A percentile compares a stretch with the other conserved stretches of the same genome.
phyloP scores from a whole-genome alignment of 164 flowering plant genomes.

The Macadamia tetraphylla region DNA sequence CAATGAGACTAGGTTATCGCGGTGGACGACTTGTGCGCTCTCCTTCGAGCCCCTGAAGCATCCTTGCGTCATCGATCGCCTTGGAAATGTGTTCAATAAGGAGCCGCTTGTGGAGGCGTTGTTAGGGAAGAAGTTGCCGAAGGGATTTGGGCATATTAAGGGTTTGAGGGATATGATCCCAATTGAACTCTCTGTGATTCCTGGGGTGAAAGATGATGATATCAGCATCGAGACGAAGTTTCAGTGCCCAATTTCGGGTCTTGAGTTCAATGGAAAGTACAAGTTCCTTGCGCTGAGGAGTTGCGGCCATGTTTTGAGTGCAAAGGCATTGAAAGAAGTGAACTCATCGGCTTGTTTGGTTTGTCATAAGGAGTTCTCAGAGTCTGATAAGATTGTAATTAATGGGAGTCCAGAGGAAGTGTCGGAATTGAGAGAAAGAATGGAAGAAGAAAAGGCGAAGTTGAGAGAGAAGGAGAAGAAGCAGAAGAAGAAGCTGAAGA shows the following conservation, averaged over 20 bases:
- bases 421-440: constrained; percentile 52
- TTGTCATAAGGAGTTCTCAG: constrained; percentile 59
- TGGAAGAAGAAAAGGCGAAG: constrained; percentile 61
- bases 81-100: constrained; percentile 88
- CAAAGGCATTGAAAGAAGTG: constrained; percentile 88
- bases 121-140: constrained; percentile 68
- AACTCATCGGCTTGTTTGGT: constrained; percentile 67
- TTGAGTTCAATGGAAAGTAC: constrained; percentile 84
- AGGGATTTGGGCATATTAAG: constrained; percentile 63
- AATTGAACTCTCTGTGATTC: constrained; percentile 40
- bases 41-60: constrained; percentile 68
- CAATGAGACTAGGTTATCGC: constrained; percentile 68
- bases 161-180: constrained; percentile 86
- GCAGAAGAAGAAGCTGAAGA: constrained; percentile 52
- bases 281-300: constrained; percentile 59
- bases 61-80: constrained; percentile 70
- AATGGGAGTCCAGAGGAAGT: constrained; percentile 87
- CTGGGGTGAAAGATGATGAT: constrained; percentile 28
- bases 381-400: constrained; percentile 76
- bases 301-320: constrained; percentile 98
- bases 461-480: constrained; percentile 56
- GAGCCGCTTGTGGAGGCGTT: constrained; percentile 73
- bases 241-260: constrained; percentile 84
- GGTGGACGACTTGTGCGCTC: constrained; percentile 72
- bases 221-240: constrained; percentile 33